Evolutionary conservation across 2,329 filamentous ascomycete species (phyloP).

Genomic region (Stagonosporopsis tanaceti): DNA sequence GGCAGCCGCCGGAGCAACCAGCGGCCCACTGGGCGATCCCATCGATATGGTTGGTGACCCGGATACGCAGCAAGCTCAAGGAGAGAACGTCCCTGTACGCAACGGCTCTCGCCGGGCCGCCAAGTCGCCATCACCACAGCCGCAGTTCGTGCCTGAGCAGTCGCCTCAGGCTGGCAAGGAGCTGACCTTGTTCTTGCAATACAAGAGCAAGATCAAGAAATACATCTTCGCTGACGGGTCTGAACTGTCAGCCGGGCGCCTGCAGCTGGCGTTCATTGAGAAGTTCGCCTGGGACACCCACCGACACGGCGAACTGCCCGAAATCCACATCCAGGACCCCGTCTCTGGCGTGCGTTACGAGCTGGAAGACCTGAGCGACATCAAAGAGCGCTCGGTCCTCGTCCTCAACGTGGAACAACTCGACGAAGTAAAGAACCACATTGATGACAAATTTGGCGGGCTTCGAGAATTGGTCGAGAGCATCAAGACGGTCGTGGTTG

Average conservation of each 20-base stretch:
- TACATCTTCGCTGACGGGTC: slow-evolving; percentile 87
- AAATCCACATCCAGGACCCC: slow-evolving; percentile 97
- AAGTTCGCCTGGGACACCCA: slow-evolving; percentile 99
- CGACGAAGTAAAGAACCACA: slow-evolving; percentile 95
- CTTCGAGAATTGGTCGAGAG: slow-evolving; percentile 85
- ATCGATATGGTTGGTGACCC: slow-evolving; percentile 36
- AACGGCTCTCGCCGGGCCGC: slow-evolving; percentile 39
- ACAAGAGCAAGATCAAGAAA: slow-evolving; percentile 97
- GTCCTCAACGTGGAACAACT: slow-evolving; percentile 91
- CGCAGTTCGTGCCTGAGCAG: slow-evolving; percentile 56
- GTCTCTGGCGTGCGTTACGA: slow-evolving; percentile 97
- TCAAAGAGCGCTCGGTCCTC: slow-evolving; percentile 94
- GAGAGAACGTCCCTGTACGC: slow-evolving; percentile 35
- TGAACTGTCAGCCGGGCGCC: slow-evolving; percentile 82
- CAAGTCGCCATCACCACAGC: slow-evolving; percentile 53
- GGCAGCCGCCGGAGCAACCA: slow-evolving; percentile 43
- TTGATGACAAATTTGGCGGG: slow-evolving; percentile 87
- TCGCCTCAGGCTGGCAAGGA: slow-evolving; percentile 84
- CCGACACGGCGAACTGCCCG: slow-evolving; percentile 91
- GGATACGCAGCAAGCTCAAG: slow-evolving; percentile 30
- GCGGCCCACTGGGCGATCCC: slow-evolving; percentile 47
- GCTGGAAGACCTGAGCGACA: slow-evolving; percentile 88
- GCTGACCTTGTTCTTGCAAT: slow-evolving; percentile 91
- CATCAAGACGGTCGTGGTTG: slow-evolving; percentile 82
- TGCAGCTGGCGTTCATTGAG: slow-evolving; percentile 97